Base-by-base conservation (phyloP, 139 green algal genomes). In the Dunaliella primolecta region DNA sequence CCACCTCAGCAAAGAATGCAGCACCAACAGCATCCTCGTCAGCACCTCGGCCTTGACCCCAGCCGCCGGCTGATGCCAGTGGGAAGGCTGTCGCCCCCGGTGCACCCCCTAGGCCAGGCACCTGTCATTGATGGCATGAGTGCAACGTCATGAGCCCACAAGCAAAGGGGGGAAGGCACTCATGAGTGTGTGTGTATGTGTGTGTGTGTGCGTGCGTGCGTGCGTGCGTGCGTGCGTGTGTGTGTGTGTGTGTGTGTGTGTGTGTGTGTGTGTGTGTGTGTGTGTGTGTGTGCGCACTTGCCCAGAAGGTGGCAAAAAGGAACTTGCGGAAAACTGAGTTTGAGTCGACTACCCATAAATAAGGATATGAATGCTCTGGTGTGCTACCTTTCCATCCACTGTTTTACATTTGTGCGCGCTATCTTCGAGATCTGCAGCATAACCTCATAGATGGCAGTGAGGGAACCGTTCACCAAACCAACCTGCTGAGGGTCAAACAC, bases 101-200 rank as follows among this genome's bases (percentile, higher is more conserved):
- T 2, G 29, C 75, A 36, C 7, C 75, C 2, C 75, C 75, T 27
- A 80, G 30, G 33, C 75, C 75, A 37, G 75, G 75, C 75, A 80
- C 75, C 33, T 80, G 75, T n/a, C n/a, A n/a, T n/a, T n/a, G n/a
- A n/a, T n/a, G n/a, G n/a, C n/a, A n/a, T n/a, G n/a, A n/a, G n/a
- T n/a, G n/a, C n/a, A n/a, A n/a, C n/a, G n/a, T n/a, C n/a, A n/a
- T n/a, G n/a, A n/a, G n/a, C n/a, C 83, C 37, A 84, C 86, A 2
- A 87, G 74, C 55, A 84, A 83, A 29, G 84, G 82, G 71, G 84
- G 83, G 2, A 55, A 37, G 0, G 78, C 24, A 35, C 85, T 72
- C 0, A 81, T 64, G 46, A 25, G 46, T 64, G 46, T 64, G 46
- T 64, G 46, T 64, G 46, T 64, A 15, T 64, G 46, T 64, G 46